Evolutionary conservation across 2,329 filamentous ascomycete genomes (phyloP), one percentile per base, ranked within the genome.

Genomic region (Aspergillus ochraceus): DNA sequence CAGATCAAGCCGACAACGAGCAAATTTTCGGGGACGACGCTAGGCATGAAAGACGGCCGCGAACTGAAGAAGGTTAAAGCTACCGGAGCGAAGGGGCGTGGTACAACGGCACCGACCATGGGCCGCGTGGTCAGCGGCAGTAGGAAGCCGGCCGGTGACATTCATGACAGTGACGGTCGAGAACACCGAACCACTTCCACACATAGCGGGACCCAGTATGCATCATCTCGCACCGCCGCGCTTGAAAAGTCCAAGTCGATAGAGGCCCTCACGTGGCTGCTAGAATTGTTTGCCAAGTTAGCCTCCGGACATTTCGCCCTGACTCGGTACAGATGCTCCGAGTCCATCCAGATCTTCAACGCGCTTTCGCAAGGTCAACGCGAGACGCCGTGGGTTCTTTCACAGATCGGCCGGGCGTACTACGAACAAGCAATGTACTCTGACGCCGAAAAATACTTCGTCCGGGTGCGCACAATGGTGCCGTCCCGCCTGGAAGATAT

Each of bases 321-420:
- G 51, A 89, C 89, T 14, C 89, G 89, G 52, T 99, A 92, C 72
- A 88, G 90, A 67, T 91, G 91, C 65, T 80, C 86, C 22, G 88
- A 95, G 60, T 90, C 95, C 2, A 79, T 97, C 51, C 85, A 90
- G 61, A 83, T 87, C 2, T 92, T 94, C 72, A 84, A 84, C 60
- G 83, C 86, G 0, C 80, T 99, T 20, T 88, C 91, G 1, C 80
- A 85, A 30, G 79, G 82, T 5, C 94, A 98, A 69, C 88, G 91
- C 67, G 92, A 97, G 63, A 97, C 94, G 1, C 91, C 95, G 1
- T 98, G 92, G 91, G 92, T 97, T 14, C 83, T 97, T 58, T 89
- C 92, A 6, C 92, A 96, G 70, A 89, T 98, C 71, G 96, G 92
- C 8, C 90, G 91, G 66, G 92, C 93, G 19, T 87, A 96, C 71